Evolutionary conservation across 306 rosid genomes (phyloP), one percentile per base, ranked within the genome.

Genomic region (Lathyrus oleraceus): DNA sequence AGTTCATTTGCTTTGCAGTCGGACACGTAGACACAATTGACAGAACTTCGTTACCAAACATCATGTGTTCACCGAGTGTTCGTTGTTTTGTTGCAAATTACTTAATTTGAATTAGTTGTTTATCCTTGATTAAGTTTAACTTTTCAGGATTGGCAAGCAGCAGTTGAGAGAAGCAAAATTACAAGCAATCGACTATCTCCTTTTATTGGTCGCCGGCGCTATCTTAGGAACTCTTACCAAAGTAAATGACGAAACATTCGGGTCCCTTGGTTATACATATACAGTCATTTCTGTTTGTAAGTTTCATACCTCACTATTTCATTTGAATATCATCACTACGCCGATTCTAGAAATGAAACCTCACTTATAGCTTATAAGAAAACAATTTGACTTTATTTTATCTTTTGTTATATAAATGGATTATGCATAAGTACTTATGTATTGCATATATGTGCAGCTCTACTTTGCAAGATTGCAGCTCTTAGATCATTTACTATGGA

Each of bases 391-490:
- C 44, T 39, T 39, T 10, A 39, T 39, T 39, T 39, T 39, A 39
- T 39, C 44, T 39, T 39, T 39, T 39, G 4, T 10, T 39, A 39
- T 39, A 10, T 3, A 39, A 39, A 39, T 39, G 3, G 14, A 39
- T 39, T 39, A 40, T 42, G 13, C 47, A 42, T 42, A 42, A 42
- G 1, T 14, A 42, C 47, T 42, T 44, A 5, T 44, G n/a, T 62
- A 27, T 44, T 65, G 35, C 43, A 54, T 52, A 52, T 51, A 53
- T 45, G 60, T 83, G 65, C 92, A 88, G 97, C 97, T 74, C 85
- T 91, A 74, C 85, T 91, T 7, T 76, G 84, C 84, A 91, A 81
- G 86, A 91, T 91, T 76, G 70, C 91, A 10, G 97, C 92, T 74
- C 83, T 88, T 35, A 91, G 97, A 80, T 68, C 95, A 8, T 91